phyloP scores from a whole-genome alignment of 306 rosid species.

The Cicer judaicum region DNA sequence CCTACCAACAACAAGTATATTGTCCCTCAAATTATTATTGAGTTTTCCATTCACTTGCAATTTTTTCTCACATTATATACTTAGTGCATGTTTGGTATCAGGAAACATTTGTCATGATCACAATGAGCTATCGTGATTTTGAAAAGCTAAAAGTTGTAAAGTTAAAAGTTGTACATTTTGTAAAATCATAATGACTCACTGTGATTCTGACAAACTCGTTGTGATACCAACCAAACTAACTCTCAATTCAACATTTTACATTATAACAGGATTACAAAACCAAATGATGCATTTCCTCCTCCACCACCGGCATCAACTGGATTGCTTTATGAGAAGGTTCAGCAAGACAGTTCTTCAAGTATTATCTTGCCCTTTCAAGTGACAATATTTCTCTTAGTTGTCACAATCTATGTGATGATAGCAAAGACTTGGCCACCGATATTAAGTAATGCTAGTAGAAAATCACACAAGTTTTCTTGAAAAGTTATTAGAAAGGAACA shows the following conservation, averaged over 20 bases:
- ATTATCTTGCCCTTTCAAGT: slow-evolving; percentile 50
- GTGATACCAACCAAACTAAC: background rate
- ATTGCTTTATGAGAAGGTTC: slow-evolving; percentile 50
- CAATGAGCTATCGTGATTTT: no score
- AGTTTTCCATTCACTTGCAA: background rate
- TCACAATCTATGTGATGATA: slow-evolving; percentile 21
- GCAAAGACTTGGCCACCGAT: slow-evolving; percentile 27
- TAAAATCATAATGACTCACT: no score
- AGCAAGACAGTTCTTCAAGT: slow-evolving; percentile 57
- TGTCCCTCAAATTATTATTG: background rate
- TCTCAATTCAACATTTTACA: slow-evolving; percentile 8
- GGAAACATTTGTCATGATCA: no score
- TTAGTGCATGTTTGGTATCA: no score
- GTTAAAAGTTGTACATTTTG: no score
- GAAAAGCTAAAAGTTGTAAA: no score
- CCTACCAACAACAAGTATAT: slow-evolving; percentile 57
- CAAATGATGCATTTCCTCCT: slow-evolving; percentile 46
- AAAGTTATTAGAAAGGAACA: background rate
- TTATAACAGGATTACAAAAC: slow-evolving; percentile 49
- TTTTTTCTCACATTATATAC: background rate
- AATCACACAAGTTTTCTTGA: slow-evolving; percentile 33
- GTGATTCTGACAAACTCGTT: no score
- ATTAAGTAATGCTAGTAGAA: slow-evolving; percentile 30
- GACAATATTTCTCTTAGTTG: slow-evolving; percentile 45
- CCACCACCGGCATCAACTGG: slow-evolving; percentile 46